Evolutionary conservation across 768 basidiomycete genomes (phyloP).

Genomic region (Cyathus striatus): DNA sequence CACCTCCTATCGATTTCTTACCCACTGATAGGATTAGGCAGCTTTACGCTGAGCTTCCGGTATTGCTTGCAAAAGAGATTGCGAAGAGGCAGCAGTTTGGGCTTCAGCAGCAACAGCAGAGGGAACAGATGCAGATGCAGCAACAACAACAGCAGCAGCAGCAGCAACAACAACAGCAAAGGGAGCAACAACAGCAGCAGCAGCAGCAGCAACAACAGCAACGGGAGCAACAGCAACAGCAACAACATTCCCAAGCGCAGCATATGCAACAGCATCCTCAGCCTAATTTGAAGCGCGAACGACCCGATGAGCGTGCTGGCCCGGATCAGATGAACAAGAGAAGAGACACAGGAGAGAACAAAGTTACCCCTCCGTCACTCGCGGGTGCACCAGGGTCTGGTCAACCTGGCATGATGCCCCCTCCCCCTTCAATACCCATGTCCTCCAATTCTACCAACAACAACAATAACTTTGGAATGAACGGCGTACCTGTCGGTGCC

Average conservation of each 20-base stretch:
- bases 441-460: slow-evolving; percentile 10
- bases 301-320: slow-evolving; percentile 46
- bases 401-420: slow-evolving; percentile 31
- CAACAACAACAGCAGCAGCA: too few species aligned
- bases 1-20: slow-evolving; percentile 44
- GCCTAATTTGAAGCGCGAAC: slow-evolving; percentile 53
- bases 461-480: slow-evolving; percentile 25
- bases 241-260: slow-evolving; percentile 4
- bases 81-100: slow-evolving; percentile 42
- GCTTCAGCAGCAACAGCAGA: too few species aligned
- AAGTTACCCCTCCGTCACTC: slow-evolving; percentile 12
- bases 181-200: too few species aligned
- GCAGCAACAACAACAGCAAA: too few species aligned
- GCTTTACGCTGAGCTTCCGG: slow-evolving; percentile 57
- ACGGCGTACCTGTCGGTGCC: slow-evolving; percentile 7
- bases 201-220: too few species aligned
- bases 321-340: slow-evolving; percentile 52
- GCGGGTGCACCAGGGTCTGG: neutral
- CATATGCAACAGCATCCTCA: slow-evolving; percentile 4
- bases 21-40: slow-evolving; percentile 59
- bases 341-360: slow-evolving; percentile 64
- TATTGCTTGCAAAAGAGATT: slow-evolving; percentile 59
- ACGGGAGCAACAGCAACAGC: slow-evolving; percentile 6
- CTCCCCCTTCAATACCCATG: slow-evolving; percentile 31
- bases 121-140: too few species aligned